phyloP scores from a whole-genome alignment of 352 stramenopile genomes.

The Globisporangium megalacanthum region DNA sequence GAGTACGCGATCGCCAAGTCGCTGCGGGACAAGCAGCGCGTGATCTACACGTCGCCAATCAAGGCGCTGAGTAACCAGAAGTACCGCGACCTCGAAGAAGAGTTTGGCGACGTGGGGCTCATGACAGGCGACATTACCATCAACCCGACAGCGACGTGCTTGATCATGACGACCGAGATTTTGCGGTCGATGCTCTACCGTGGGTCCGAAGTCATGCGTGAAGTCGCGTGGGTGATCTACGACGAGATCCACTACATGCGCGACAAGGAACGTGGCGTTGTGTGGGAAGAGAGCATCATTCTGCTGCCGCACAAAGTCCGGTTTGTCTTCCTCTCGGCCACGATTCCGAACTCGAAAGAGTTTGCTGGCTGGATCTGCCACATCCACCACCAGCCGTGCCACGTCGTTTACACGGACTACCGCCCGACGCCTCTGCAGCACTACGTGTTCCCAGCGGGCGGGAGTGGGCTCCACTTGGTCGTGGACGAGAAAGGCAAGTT shows the following conservation, averaged over 20 bases:
- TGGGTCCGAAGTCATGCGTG: constrained; percentile 96
- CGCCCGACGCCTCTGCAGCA: constrained; percentile 98
- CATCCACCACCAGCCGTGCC: constrained; percentile 98
- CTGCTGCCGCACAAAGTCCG: constrained; percentile 97
- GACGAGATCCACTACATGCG: constrained; percentile 99
- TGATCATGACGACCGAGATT: constrained; percentile 99
- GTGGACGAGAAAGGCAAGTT: constrained; percentile 99
- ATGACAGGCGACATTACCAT: constrained; percentile 99
- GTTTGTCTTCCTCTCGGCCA: constrained; percentile 99
- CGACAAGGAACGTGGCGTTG: constrained; percentile 97
- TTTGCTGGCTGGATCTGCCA: constrained; percentile 98
- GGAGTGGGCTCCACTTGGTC: constrained; percentile 97
- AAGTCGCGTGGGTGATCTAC: constrained; percentile 99
- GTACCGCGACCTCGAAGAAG: constrained; percentile 96
- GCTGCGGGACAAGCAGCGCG: constrained; percentile 87
- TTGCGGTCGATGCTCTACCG: constrained; percentile 98
- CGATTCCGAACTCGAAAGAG: constrained; percentile 97
- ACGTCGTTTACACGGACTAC: constrained; percentile 99
- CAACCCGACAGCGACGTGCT: constrained; percentile 95
- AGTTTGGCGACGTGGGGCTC: constrained; percentile 94
- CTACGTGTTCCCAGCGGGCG: constrained; percentile 97
- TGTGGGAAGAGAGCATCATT: constrained; percentile 99
- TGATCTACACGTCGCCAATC: constrained; percentile 99
- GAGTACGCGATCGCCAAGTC: constrained; percentile 99
- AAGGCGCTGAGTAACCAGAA: constrained; percentile 99